Percentiles rank a stretch among this genome's conserved stretches.
phyloP scores from a whole-genome alignment of 164 flowering plant genomes.

The Stephania yunnanensis region DNA sequence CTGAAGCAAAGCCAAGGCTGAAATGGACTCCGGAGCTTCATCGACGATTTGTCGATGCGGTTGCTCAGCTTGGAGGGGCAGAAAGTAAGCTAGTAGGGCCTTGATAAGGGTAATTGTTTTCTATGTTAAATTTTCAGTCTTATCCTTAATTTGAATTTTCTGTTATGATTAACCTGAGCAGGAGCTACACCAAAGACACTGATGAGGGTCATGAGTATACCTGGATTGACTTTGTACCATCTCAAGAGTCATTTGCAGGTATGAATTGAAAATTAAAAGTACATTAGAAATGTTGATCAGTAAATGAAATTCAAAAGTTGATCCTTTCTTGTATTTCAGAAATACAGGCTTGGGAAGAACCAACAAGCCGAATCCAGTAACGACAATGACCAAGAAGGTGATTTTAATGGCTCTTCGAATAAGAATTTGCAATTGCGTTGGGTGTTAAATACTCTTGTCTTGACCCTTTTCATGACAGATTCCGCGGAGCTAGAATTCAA shows the following conservation, averaged over 20 bases:
- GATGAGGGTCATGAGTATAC: slow-evolving; percentile 81
- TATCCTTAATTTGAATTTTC: not conserved
- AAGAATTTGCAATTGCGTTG: slow-evolving; percentile 5
- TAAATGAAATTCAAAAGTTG: not conserved
- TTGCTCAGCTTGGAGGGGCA: slow-evolving; percentile 68
- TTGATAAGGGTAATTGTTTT: slow-evolving; percentile 6
- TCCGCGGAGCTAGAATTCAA: slow-evolving; percentile 30
- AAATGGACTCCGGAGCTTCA: slow-evolving; percentile 90
- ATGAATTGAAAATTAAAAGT: slow-evolving; percentile 9
- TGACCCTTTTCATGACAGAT: slow-evolving; percentile 10
- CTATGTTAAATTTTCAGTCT: not conserved
- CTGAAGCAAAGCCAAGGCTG: slow-evolving; percentile 81
- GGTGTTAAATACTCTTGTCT: not conserved
- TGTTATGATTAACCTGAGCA: slow-evolving; percentile 22
- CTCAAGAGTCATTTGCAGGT: slow-evolving; percentile 96
- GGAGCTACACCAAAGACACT: slow-evolving; percentile 93
- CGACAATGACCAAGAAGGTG: slow-evolving; percentile 51
- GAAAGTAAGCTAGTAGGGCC: slow-evolving; percentile 39
- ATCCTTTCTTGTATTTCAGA: slow-evolving; percentile 41
- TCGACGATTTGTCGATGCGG: slow-evolving; percentile 58
- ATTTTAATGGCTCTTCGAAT: slow-evolving; percentile 3
- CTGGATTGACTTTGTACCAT: slow-evolving; percentile 84
- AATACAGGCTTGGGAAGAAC: slow-evolving; percentile 77
- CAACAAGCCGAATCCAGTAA: slow-evolving; percentile 42
- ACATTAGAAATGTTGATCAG: not conserved